A percentile compares a stretch with the other conserved stretches of the same genome.
These are phyloP conservation scores for Ziziphus jujuba DNA, from an alignment of 306 rosid genomes.

Conservation along the genomic window DNA sequence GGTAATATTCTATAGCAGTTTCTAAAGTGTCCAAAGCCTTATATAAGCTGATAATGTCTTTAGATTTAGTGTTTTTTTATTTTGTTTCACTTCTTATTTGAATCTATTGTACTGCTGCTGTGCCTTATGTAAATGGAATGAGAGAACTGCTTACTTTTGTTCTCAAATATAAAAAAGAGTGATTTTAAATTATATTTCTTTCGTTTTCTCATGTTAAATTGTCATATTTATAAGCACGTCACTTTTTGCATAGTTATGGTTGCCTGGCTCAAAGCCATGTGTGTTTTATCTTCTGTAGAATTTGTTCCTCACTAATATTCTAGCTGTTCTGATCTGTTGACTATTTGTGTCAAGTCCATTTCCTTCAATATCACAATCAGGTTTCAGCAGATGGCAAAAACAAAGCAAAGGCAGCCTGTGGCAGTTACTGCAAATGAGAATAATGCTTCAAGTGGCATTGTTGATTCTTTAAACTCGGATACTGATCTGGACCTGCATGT, in stretches of 20 bases:
- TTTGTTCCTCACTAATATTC: neutral
- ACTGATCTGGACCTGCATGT: constrained; percentile 32
- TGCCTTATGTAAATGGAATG: too few species aligned
- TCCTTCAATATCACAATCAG: constrained; percentile 34
- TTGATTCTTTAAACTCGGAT: constrained; percentile 33
- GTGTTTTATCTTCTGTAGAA: neutral
- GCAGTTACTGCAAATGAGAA: constrained; percentile 32
- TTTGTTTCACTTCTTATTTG: too few species aligned
- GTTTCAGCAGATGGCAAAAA: constrained; percentile 57
- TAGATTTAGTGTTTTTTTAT: too few species aligned
- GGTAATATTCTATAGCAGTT: too few species aligned
- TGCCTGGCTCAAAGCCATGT: neutral
- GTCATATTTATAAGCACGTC: too few species aligned
- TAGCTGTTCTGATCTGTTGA: constrained; percentile 1
- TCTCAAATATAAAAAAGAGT: too few species aligned
- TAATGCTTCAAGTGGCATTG: constrained; percentile 24
- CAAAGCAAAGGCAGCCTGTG: constrained; percentile 51
- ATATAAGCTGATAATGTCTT: too few species aligned
- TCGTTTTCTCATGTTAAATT: too few species aligned
- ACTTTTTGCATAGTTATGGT: neutral
- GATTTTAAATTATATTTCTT: too few species aligned
- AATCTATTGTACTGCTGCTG: too few species aligned
- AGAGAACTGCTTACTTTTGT: too few species aligned
- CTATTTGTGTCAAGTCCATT: constrained; percentile 6
- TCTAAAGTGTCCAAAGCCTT: too few species aligned